Evolutionary conservation across 1,139 yeast species (phyloP), one percentile per base, ranked within the genome.

Genomic region (Groenewaldozyma auringiensis): DNA sequence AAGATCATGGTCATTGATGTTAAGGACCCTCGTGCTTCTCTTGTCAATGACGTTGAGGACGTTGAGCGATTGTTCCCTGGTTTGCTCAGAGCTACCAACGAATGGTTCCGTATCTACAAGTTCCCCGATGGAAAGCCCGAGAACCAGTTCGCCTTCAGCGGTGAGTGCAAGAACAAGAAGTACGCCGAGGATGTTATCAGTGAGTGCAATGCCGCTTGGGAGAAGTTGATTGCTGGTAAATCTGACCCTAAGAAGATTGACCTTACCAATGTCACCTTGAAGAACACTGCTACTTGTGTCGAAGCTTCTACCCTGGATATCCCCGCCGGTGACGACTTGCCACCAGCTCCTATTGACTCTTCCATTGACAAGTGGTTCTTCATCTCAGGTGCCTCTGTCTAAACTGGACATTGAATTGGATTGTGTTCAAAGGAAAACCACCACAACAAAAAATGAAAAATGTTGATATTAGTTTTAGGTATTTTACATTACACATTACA

Each of bases 311-410:
- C 71, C 46, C 53, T 56, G 40, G 74, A 69, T 48, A 65, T 86
- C 49, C 94, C 96, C 33, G 49, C 53, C 33, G 46, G 51, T 32
- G 63, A 58, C 37, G 78, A 83, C 53, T 69, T 72, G 57, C 75
- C 88, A 52, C 89, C 94, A 63, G 96, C 95, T 55, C 94, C 96
- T 69, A 86, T 92, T 67, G 98, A 92, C 75, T 81, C 86, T 70
- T 87, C 96, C 48, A 74, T 92, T 66, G 97, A 92, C 79, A 92
- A 92, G 76, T 92, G 98, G 98, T 92, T 92, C 79, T 92, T 81
- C 79, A 92, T 92, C 68, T 86, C 97, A 54, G 96, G 96, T 70
- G 83, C 73, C 49, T 71, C 79, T 52, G 80, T 80, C 59, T 78
- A 69, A 64, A 22, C n/a, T n/a, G n/a, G n/a, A n/a, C n/a, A n/a